Evolutionary conservation across 306 rosid species (phyloP).

Genomic region (Aeschynomene evenia): DNA sequence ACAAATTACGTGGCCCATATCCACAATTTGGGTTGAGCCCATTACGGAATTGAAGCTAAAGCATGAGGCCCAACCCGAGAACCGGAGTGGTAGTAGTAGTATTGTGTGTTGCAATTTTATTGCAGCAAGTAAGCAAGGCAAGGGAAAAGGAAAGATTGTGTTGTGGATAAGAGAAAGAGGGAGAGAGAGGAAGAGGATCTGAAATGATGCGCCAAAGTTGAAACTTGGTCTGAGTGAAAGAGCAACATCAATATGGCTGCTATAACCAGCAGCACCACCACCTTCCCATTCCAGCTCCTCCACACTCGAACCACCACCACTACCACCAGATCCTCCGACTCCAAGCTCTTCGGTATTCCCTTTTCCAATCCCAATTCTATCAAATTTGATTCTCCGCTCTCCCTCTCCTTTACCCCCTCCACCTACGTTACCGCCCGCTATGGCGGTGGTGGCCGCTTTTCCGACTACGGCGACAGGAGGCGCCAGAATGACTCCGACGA

Average conservation of each 20-base stretch:
- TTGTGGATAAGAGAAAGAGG: slow-evolving; percentile 33
- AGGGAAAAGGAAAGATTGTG: neutral
- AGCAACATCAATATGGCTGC: slow-evolving; percentile 61
- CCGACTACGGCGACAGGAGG: slow-evolving; percentile 37
- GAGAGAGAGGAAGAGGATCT: neutral
- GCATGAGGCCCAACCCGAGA: neutral
- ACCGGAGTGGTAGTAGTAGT: neutral
- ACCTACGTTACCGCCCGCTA: slow-evolving; percentile 50
- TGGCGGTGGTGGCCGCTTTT: slow-evolving; percentile 49
- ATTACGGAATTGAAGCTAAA: neutral
- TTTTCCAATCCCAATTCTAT: slow-evolving; percentile 32
- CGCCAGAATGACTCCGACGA: slow-evolving; percentile 46
- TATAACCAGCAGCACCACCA: slow-evolving; percentile 52
- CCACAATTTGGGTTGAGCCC: neutral
- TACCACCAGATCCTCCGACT: slow-evolving; percentile 33
- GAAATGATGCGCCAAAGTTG: slow-evolving; percentile 16
- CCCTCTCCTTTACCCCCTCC: slow-evolving; percentile 23
- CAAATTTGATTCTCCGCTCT: slow-evolving; percentile 29
- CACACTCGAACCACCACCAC: slow-evolving; percentile 5
- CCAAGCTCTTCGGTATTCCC: slow-evolving; percentile 58
- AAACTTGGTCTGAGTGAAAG: neutral
- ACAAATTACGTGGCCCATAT: neutral
- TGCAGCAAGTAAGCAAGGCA: neutral
- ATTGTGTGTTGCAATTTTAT: neutral
- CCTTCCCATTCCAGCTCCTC: slow-evolving; percentile 48